These are phyloP conservation scores for Solanum medicagineum DNA, from an alignment of 257 asterid genomes.

Conservation along the genomic window DNA sequence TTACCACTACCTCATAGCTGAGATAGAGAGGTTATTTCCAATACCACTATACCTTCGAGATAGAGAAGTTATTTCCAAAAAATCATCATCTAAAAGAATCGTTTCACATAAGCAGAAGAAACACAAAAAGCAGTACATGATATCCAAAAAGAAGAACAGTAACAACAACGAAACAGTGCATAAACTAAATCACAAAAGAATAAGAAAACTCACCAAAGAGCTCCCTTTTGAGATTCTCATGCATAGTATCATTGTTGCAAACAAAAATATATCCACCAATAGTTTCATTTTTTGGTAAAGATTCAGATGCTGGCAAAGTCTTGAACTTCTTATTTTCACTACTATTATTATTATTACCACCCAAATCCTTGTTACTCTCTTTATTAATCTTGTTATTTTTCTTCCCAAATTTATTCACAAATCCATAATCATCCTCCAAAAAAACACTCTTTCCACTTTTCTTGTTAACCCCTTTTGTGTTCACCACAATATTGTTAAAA, in stretches of 20 bases:
- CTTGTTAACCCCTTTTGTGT: slow-evolving; percentile 21
- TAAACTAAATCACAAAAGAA: neutral
- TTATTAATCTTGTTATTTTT: slow-evolving; percentile 28
- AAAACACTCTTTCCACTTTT: slow-evolving; percentile 19
- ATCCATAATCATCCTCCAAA: slow-evolving; percentile 29
- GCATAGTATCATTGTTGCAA: slow-evolving; percentile 98
- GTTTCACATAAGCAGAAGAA: too few relatives aligned
- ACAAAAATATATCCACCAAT: slow-evolving; percentile 96
- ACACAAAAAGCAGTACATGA: neutral
- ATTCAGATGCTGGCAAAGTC: slow-evolving; percentile 86
- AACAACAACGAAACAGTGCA: neutral
- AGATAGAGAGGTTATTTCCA: neutral
- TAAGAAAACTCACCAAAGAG: slow-evolving; percentile 56
- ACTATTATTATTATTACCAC: slow-evolving; percentile 28
- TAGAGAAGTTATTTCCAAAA: too few relatives aligned
- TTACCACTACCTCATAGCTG: neutral
- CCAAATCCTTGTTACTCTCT: slow-evolving; percentile 27
- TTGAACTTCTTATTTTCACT: slow-evolving; percentile 75
- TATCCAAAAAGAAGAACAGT: neutral
- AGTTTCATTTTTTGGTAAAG: slow-evolving; percentile 80
- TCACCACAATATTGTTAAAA: slow-evolving; percentile 2
- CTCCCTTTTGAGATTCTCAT: slow-evolving; percentile 86
- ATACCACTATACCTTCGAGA: too few relatives aligned
- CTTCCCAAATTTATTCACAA: slow-evolving; percentile 34
- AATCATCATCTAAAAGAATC: neutral